A percentile compares a stretch with the other conserved stretches of the same genome.
These are phyloP conservation scores for Suillus sp. DNA, from an alignment of 768 basidiomycete species.

Conservation along the genomic window DNA sequence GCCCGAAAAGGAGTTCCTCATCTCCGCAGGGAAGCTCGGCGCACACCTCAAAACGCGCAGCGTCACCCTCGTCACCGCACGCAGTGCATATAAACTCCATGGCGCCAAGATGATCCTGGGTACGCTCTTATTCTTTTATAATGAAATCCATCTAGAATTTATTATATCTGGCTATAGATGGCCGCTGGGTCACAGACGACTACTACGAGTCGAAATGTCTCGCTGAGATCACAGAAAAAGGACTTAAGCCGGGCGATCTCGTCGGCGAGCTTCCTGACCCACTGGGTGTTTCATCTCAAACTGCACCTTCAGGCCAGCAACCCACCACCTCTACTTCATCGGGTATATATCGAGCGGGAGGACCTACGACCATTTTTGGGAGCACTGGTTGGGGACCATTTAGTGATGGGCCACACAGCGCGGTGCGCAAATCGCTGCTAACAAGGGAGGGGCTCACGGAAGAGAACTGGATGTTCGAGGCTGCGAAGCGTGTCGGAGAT, in stretches of 20 bases:
- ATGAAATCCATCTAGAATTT: neutral
- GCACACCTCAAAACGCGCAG: slow-evolving; percentile 87
- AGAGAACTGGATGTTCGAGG: slow-evolving; percentile 92
- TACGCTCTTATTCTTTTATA: slow-evolving; percentile 37
- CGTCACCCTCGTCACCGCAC: slow-evolving; percentile 90
- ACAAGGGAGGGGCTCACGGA: slow-evolving; percentile 79
- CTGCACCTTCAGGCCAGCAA: slow-evolving; percentile 40
- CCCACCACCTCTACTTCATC: slow-evolving; percentile 35
- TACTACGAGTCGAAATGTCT: slow-evolving; percentile 90
- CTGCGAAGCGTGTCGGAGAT: slow-evolving; percentile 65
- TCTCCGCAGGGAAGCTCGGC: slow-evolving; percentile 84
- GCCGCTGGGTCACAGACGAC: slow-evolving; percentile 91
- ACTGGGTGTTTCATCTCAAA: slow-evolving; percentile 48
- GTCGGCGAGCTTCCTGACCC: slow-evolving; percentile 86
- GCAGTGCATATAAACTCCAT: slow-evolving; percentile 93
- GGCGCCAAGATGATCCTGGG: slow-evolving; percentile 89
- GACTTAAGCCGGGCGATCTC: slow-evolving; percentile 77
- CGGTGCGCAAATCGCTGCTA: slow-evolving; percentile 78
- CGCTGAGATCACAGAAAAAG: slow-evolving; percentile 76
- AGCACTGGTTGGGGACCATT: slow-evolving; percentile 83
- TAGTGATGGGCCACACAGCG: slow-evolving; percentile 84
- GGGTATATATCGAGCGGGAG: slow-evolving; percentile 85
- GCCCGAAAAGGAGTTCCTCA: slow-evolving; percentile 90
- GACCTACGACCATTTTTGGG: slow-evolving; percentile 92
- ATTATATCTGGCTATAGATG: slow-evolving; percentile 54